Conservation (phyloP, 768 basidiomycete species). For the Amanita subjunquillea region DNA sequence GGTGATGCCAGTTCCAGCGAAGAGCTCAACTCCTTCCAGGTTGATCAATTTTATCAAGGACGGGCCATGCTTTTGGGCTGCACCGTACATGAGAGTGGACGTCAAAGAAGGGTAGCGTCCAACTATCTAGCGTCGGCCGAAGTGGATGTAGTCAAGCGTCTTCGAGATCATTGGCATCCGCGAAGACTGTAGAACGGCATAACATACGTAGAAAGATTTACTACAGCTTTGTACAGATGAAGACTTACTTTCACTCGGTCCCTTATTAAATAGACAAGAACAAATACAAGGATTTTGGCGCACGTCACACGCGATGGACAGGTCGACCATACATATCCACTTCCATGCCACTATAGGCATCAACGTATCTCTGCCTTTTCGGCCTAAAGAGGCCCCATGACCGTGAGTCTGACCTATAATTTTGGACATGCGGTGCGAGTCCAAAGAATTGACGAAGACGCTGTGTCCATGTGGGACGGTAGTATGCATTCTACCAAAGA, state of each 20-base stretch:
- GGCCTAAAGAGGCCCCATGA: slow-evolving; percentile 51
- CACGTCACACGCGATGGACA: slow-evolving; percentile 32
- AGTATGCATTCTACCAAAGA: slow-evolving; percentile 4
- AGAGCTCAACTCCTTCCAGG: slow-evolving; percentile 3
- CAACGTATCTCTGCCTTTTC: slow-evolving; percentile 35
- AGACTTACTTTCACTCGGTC: neutral
- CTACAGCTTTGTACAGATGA: neutral
- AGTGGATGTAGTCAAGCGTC: slow-evolving; percentile 44
- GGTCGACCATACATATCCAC: slow-evolving; percentile 49
- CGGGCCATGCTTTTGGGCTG: slow-evolving; percentile 38
- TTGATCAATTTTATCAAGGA: slow-evolving; percentile 37
- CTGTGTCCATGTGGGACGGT: slow-evolving; percentile 27
- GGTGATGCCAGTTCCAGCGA: neutral
- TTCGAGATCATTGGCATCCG: slow-evolving; percentile 60
- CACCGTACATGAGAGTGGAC: slow-evolving; percentile 8
- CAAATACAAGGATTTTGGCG: neutral
- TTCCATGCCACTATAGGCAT: slow-evolving; percentile 37
- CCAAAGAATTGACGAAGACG: slow-evolving; percentile 47
- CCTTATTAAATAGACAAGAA: too few species aligned
- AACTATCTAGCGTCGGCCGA: slow-evolving; percentile 34
- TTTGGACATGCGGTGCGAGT: slow-evolving; percentile 29
- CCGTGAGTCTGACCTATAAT: slow-evolving; percentile 23
- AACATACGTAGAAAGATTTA: neutral
- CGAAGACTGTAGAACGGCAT: slow-evolving; percentile 30
- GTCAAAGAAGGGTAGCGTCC: slow-evolving; percentile 1